Evolutionary conservation across 2,329 filamentous ascomycete species (phyloP), one percentile per base, ranked within the genome.

Genomic region (Gremmenia infestans): DNA sequence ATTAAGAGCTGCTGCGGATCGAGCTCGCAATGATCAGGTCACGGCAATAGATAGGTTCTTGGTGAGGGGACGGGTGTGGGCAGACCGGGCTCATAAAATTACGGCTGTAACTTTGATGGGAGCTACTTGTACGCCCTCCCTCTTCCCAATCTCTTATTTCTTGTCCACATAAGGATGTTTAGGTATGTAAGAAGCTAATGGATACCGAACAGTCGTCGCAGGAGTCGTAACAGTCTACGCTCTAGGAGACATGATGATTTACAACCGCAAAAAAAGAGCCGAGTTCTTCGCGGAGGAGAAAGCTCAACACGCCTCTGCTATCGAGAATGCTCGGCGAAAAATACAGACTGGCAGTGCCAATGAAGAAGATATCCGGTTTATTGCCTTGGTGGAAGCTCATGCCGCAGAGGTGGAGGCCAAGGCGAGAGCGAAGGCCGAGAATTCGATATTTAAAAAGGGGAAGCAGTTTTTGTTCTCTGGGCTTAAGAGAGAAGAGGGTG

Each of bases 171-270:
- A 17, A 23, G 23, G n/a, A 14, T 4, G 25, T 22, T 53, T 9
- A 17, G 17, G 32, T 48, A 37, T 39, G 46, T 28, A 11, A 6
- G n/a, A 48, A 48, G 54, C 57, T 59, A 58, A 60, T 56, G 52
- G 40, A 28, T 2, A 8, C 55, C 23, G 5, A 19, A 59, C 68
- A 81, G 84, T 83, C 56, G 73, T 86, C 59, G 77, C 79, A 51
- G 81, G 77, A 63, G 78, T 80, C 43, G 78, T 87, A 46, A 83
- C 83, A 39, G 76, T 81, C 40, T 86, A 86, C 68, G 83, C 85
- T 9, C 77, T 86, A 61, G 78, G 81, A 57, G 85, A 86, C 65
- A 81, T 88, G 76, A 77, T 87, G 56, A 71, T 86, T 57, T 84
- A 87, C 73, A 88, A 88, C 70, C 80, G 85, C 54, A 77, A 80